These are phyloP conservation scores for Quercus aquifolioides DNA, from an alignment of 306 rosid genomes.

Conservation along the genomic window DNA sequence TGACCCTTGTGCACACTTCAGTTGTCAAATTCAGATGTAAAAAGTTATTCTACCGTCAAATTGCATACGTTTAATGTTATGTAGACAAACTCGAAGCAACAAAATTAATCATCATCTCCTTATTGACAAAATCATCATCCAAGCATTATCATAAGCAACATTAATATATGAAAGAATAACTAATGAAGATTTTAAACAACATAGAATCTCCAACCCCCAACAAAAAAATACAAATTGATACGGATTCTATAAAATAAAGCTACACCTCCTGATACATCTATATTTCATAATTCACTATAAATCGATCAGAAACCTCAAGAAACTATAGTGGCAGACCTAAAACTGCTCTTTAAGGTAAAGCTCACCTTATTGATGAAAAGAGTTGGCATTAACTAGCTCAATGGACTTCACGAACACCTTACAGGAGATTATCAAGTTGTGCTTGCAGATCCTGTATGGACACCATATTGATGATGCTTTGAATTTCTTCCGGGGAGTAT, in stretches of 20 bases:
- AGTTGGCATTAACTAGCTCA: neutral
- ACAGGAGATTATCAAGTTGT: constrained; percentile 73
- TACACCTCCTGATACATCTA: neutral
- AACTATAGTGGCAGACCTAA: neutral
- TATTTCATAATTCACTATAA: neutral
- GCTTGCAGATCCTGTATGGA: constrained; percentile 63
- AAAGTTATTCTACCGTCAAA: no score
- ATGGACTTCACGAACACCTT: constrained; percentile 24
- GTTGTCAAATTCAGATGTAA: no score
- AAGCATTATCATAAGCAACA: neutral
- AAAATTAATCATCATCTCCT: neutral
- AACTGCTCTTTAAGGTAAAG: neutral
- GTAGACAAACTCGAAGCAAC: neutral
- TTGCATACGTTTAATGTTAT: no score
- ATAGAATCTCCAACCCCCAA: neutral
- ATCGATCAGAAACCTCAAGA: neutral
- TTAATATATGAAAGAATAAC: neutral
- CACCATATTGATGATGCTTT: constrained; percentile 58
- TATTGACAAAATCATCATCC: neutral
- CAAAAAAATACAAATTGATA: neutral
- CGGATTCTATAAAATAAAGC: neutral
- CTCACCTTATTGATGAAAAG: neutral
- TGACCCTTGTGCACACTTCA: no score
- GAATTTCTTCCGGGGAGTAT: constrained; percentile 74
- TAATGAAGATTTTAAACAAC: neutral